A percentile compares a stretch with the other conserved stretches of the same genome.
Conservation (phyloP, 176 grass and related monocot genomes). For the Eragrostis nindensis region DNA sequence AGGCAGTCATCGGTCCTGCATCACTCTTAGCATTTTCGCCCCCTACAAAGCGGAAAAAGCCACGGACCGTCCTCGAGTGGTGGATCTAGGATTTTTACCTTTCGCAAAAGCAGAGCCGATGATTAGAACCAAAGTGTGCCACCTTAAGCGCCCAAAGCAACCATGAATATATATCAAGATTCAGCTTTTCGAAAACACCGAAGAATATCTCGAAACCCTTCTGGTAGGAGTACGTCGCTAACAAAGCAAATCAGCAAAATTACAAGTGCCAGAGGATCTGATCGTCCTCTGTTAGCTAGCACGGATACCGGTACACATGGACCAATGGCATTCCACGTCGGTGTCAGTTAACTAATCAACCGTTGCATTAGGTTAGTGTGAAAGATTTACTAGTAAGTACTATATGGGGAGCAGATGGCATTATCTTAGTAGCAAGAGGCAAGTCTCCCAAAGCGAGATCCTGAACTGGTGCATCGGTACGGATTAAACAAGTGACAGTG, state of each 20-base stretch:
- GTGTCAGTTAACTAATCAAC: not conserved
- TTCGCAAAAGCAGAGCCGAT: slow-evolving; percentile 36
- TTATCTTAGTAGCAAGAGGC: not conserved
- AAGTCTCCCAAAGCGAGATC: slow-evolving; percentile 34
- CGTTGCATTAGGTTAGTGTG: not conserved
- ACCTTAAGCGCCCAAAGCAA: not conserved
- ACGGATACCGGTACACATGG: not conserved
- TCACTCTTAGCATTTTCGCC: not conserved
- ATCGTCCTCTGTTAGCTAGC: not conserved
- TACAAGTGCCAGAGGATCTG: not conserved
- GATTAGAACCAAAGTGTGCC: slow-evolving; percentile 7
- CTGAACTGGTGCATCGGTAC: slow-evolving; percentile 9
- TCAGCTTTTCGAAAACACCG: not conserved
- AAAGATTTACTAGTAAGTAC: not conserved
- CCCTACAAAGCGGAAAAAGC: slow-evolving; percentile 15
- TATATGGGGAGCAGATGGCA: not conserved
- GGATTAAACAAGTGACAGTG: slow-evolving; percentile 25
- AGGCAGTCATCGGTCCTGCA: not conserved
- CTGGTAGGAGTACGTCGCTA: too few relatives aligned
- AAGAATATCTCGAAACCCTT: not conserved
- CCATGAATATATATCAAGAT: slow-evolving; percentile 6
- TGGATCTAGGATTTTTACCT: slow-evolving; percentile 35
- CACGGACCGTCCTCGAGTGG: not conserved
- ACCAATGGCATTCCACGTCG: slow-evolving; percentile 19
- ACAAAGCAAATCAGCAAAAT: not conserved